These are phyloP conservation scores for Cryptosporidium sp. DNA, from an alignment of 169 alveolate genomes.

Conservation along the genomic window DNA sequence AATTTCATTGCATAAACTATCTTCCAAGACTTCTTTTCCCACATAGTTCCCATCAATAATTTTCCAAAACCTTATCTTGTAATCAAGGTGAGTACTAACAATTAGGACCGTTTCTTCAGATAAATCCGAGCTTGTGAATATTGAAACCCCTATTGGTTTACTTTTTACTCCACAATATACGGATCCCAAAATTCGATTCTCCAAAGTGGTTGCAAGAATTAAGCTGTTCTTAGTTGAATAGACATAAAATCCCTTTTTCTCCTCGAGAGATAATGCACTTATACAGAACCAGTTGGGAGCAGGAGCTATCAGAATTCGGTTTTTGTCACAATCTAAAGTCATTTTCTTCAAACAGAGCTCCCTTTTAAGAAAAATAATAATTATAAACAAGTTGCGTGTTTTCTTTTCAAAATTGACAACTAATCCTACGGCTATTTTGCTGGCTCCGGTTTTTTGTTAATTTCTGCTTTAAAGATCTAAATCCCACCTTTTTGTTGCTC, in stretches of 20 bases:
- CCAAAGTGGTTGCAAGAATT: conserved; percentile 12
- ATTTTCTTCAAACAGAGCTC: neutral
- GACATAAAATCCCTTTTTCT: neutral
- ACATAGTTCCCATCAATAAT: neutral
- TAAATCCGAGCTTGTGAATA: conserved; percentile 10
- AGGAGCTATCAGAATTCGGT: conserved; percentile 44
- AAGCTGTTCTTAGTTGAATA: conserved; percentile 57
- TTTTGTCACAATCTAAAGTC: neutral
- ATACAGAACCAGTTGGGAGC: conserved; percentile 58
- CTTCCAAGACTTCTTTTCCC: neutral
- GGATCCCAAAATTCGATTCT: conserved; percentile 44
- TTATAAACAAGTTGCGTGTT: too few species aligned
- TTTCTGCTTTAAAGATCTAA: neutral
- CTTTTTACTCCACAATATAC: conserved; percentile 61
- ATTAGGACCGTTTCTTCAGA: neutral
- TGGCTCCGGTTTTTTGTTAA: neutral
- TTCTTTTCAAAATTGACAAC: too few species aligned
- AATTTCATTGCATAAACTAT: neutral
- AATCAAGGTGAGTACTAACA: conserved; percentile 38
- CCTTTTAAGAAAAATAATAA: neutral
- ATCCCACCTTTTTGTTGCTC: neutral
- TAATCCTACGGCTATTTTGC: neutral
- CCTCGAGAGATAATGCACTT: conserved; percentile 25
- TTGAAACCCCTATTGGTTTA: conserved; percentile 13
- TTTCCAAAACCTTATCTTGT: conserved; percentile 28